Base-by-base conservation (phyloP, 495 filamentous ascomycete species). In the Cryomyces minteri region DNA sequence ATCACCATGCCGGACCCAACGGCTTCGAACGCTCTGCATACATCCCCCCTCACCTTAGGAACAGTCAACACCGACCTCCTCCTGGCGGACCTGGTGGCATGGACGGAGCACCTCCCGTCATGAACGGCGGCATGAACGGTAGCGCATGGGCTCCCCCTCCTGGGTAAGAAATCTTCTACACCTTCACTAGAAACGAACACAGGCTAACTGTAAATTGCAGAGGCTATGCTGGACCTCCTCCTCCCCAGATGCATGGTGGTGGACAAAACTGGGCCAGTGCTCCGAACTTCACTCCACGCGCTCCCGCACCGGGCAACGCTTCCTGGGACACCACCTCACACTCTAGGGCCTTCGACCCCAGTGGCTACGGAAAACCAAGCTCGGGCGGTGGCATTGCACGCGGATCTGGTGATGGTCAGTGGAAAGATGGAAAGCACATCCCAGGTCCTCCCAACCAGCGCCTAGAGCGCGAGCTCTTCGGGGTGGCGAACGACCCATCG, bases 351-450 rank as follows among this genome's bases (percentile, higher is more conserved):
- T 84, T 82, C 66, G 66, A 85, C 56, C 72, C 74, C 45, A 68
- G 73, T 65, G 76, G 71, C 61, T 84, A 84, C 67, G 80, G 80
- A 58, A 66, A 69, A 54, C 68, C 72, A 64, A 68, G 68, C 62
- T 63, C 54, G 53, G 66, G 69, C 39, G 69, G 76, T 44, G 64
- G 66, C 38, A 61, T 63, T 42, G 67, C 71, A 56, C 76, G 82
- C 58, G 88, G 86, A 54, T 84, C 81, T 54, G 88, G 92, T 54
- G 90, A 96, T 59, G 90, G 90, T 49, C 78, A 82, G 65, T 98
- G 90, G 90, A 75, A 76, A 54, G 90, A 98, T 52, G 90, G 90
- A 60, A 94, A 96, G 69, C 90, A 98, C 64, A 70, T 93, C 54
- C 76, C 88, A 53, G 90, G 92, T 42, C 82, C 85, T 46, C 56